Conservation (phyloP, 106 monocot species). For the Acorus calamus region DNA sequence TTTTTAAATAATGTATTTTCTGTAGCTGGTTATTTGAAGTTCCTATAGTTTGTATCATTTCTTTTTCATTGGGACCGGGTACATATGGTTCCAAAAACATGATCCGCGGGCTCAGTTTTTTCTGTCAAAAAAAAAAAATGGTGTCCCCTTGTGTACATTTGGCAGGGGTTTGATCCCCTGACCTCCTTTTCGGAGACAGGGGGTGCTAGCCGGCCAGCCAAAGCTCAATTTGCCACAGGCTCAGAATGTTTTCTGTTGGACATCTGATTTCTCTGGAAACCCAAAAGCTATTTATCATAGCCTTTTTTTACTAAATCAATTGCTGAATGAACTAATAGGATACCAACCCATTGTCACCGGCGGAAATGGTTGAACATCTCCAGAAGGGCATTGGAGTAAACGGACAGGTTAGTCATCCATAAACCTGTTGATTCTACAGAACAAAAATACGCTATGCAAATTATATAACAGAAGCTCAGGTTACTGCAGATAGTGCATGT, state of each 20-base stretch:
- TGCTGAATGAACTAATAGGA: constrained; percentile 13
- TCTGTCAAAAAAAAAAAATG: no score
- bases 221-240: no score
- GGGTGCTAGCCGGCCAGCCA: no score
- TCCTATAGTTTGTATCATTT: no score
- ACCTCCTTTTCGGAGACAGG: no score
- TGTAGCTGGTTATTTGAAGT: no score
- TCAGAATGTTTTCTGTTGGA: background rate
- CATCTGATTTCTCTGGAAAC: background rate
- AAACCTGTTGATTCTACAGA: background rate
- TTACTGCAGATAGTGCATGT: constrained; percentile 62
- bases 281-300: background rate
- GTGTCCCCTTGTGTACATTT: no score
- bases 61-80: no score
- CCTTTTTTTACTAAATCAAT: background rate
- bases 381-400: constrained; percentile 40
- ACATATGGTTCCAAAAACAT: no score
- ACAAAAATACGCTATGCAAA: background rate
- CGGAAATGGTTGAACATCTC: constrained; percentile 77
- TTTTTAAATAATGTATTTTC: no score
- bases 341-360: constrained; percentile 31
- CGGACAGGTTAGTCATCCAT: constrained; percentile 48
- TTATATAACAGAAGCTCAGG: background rate
- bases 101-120: no score
- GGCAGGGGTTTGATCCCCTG: no score